phyloP scores from a whole-genome alignment of 257 asterid genomes.

The Solanum bulbocastanum region DNA sequence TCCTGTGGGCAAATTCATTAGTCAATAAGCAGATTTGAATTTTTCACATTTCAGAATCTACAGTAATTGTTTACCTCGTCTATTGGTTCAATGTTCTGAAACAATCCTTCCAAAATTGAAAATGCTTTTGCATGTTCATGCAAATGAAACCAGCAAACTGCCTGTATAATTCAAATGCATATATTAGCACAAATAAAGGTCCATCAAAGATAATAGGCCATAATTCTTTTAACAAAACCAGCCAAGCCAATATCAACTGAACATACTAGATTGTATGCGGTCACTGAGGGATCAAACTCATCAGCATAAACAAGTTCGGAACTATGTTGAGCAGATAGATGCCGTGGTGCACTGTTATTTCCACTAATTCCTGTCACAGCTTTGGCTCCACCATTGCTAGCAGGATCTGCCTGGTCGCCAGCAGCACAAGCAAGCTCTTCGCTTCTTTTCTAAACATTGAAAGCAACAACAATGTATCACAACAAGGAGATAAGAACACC shows the following conservation, averaged over 20 bases:
- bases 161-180: slow-evolving; percentile 34
- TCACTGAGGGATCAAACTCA: slow-evolving; percentile 51
- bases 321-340: slow-evolving; percentile 24
- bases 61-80: slow-evolving; percentile 52
- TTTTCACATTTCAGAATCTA: not conserved
- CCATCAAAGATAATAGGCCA: not conserved
- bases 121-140: slow-evolving; percentile 73
- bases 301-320: slow-evolving; percentile 32
- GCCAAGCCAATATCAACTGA: not conserved
- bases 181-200: slow-evolving; percentile 1
- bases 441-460: slow-evolving; percentile 41
- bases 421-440: slow-evolving; percentile 49
- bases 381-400: slow-evolving; percentile 36
- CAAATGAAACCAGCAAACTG: slow-evolving; percentile 83
- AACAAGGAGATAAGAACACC: not conserved
- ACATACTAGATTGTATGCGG: slow-evolving; percentile 63
- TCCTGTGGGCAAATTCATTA: slow-evolving; percentile 33
- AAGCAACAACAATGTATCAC: not conserved
- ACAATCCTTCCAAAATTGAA: slow-evolving; percentile 60
- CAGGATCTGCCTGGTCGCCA: slow-evolving; percentile 42
- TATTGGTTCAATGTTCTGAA: slow-evolving; percentile 75
- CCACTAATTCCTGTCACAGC: slow-evolving; percentile 28
- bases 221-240: not conserved
- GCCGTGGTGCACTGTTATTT: slow-evolving; percentile 17
- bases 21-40: not conserved